Evolutionary conservation across 2,329 filamentous ascomycete species (phyloP), one percentile per base, ranked within the genome.

Genomic region (Fusarium illudens): DNA sequence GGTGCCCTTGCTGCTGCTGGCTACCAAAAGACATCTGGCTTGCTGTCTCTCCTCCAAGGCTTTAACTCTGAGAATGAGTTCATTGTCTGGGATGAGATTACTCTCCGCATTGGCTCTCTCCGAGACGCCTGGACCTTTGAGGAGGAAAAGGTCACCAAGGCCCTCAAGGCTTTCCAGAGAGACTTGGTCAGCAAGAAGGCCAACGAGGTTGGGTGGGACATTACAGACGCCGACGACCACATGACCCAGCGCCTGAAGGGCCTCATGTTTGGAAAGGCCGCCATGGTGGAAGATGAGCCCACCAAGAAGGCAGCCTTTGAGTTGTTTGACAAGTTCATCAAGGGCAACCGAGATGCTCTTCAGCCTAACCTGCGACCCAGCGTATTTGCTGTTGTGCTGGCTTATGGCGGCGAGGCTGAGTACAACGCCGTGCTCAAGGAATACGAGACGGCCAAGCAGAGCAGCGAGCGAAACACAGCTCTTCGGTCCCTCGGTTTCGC

Each of bases 211-310:
- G 95, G 95, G 62, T 98, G 95, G 95, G 82, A 88, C 13, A 97
- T 98, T 80, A 90, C 88, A 27, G 91, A 94, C 25, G 86, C 86
- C 4, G 95, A 98, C 73, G 93, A 92, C 51, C 94, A 97, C 76
- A 90, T 97, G 70, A 86, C 94, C 78, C 94, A 97, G 79, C 94
- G 97, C 78, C 96, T 97, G 86, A 98, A 98, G 84, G 90, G 89
- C 13, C 87, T 97, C 76, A 87, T 97, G 77, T 98, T 98, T 77
- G 92, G 92, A 64, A 88, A 86, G 71, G 93, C 95, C 52, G 95
- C 94, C 60, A 83, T 93, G 70, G 87, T 90, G 46, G 94, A 93
- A 32, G 95, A 98, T 74, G 83, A 94, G 73, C 84, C 86, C 70
- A 88, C 97, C 64, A 88, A 95, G 75, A 85, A 89, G 51, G 93